Evolutionary conservation across 148 eudicot species (phyloP).

Genomic region (Fagopyrum tataricum): DNA sequence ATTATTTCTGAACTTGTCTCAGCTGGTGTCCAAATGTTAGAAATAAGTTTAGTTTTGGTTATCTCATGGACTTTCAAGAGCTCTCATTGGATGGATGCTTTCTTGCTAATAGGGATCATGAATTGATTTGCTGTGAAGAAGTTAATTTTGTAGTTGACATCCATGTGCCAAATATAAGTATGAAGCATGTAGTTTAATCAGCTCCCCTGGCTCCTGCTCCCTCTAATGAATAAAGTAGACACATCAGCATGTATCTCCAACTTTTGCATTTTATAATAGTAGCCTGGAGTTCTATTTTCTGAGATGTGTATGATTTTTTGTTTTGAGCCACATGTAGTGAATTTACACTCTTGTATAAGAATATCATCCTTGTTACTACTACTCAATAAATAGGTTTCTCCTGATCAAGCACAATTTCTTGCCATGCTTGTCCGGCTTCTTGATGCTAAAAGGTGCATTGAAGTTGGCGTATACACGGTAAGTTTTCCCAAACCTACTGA

Average conservation of each 20-base stretch:
- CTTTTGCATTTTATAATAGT: not conserved
- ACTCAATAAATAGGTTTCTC: slow-evolving; percentile 50
- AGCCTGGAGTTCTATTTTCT: not conserved
- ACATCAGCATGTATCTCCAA: not conserved
- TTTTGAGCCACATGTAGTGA: not conserved
- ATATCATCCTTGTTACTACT: not conserved
- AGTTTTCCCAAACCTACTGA: slow-evolving; percentile 10
- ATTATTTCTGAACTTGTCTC: not conserved
- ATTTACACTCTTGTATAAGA: not conserved
- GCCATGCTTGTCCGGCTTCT: slow-evolving; percentile 87
- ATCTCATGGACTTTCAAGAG: not conserved
- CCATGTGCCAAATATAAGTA: not conserved
- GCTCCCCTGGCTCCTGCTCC: not conserved
- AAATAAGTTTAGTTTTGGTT: not conserved
- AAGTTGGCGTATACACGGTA: slow-evolving; percentile 90
- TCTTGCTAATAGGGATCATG: not conserved
- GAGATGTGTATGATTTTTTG: not conserved
- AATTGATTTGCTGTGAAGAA: not conserved
- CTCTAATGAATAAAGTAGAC: not conserved
- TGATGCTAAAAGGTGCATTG: slow-evolving; percentile 83
- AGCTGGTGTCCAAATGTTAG: not conserved
- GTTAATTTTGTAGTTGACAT: not conserved
- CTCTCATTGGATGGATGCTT: not conserved
- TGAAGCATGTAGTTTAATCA: not conserved
- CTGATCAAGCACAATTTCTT: slow-evolving; percentile 93